These are phyloP conservation scores for Saturnispora kantuleensis DNA, from an alignment of 805 yeast species.

Conservation along the genomic window DNA sequence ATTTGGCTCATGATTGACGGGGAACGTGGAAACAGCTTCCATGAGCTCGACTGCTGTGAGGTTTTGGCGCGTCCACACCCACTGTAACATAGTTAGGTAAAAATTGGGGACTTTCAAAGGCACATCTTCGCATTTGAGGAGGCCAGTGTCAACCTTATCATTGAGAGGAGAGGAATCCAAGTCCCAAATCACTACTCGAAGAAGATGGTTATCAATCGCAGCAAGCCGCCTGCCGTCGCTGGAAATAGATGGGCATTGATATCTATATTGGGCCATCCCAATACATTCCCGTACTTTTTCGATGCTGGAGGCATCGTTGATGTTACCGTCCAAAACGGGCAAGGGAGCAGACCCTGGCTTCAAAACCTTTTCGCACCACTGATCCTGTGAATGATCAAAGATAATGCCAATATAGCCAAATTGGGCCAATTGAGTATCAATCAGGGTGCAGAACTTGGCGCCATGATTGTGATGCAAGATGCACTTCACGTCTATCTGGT, in stretches of 20 bases:
- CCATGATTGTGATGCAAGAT: background rate
- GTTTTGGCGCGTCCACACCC: constrained; percentile 13
- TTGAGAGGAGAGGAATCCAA: background rate
- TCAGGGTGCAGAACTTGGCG: no score
- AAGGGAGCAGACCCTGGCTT: no score
- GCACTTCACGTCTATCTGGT: constrained; percentile 1
- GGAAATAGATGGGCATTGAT: background rate
- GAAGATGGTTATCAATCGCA: background rate
- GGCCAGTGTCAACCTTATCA: constrained; percentile 7
- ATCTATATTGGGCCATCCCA: background rate
- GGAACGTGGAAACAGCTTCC: background rate
- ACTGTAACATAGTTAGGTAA: constrained; percentile 18
- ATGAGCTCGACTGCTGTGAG: constrained; percentile 2
- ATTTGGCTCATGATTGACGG: background rate
- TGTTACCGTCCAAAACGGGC: background rate
- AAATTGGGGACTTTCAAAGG: constrained; percentile 23
- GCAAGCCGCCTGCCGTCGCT: background rate
- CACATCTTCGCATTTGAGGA: constrained; percentile 14
- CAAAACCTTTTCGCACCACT: no score
- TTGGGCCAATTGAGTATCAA: no score
- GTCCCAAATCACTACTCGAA: constrained; percentile 2
- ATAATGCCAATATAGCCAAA: background rate
- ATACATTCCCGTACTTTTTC: background rate
- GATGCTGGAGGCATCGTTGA: background rate
- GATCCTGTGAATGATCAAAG: no score